Conservation (phyloP, 352 stramenopile species). For the Phytophthora boehmeriae region DNA sequence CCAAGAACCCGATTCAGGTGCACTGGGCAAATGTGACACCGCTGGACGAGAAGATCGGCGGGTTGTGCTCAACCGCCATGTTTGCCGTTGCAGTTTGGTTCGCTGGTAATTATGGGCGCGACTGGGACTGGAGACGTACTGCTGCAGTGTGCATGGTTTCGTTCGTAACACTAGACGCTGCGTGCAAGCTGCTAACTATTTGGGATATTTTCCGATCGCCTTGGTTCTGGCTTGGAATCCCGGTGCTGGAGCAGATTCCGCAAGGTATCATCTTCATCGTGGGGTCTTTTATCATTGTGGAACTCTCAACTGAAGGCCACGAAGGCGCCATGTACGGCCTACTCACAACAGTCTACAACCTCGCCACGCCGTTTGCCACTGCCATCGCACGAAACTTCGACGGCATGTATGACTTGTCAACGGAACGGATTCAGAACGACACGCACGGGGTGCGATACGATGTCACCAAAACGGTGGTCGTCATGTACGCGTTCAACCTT, state of each 20-base stretch:
- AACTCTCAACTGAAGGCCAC: constrained; percentile 59
- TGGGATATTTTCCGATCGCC: constrained; percentile 54
- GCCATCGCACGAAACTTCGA: constrained; percentile 51
- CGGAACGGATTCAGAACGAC: constrained; percentile 61
- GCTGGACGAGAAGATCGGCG: constrained; percentile 44
- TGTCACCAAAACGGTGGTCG: constrained; percentile 52
- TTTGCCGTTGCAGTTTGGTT: constrained; percentile 50
- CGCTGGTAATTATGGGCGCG: constrained; percentile 54
- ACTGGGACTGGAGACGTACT: constrained; percentile 63
- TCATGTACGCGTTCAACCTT: constrained; percentile 62
- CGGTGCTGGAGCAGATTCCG: constrained; percentile 53
- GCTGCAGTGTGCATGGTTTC: constrained; percentile 35
- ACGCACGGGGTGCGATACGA: constrained; percentile 45
- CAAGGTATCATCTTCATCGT: constrained; percentile 63
- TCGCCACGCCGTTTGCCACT: constrained; percentile 48
- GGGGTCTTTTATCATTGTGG: constrained; percentile 59
- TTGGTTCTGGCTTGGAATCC: constrained; percentile 61
- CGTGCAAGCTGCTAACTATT: constrained; percentile 47
- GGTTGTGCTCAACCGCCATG: constrained; percentile 34
- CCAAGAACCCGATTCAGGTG: constrained; percentile 44
- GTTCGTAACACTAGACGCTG: constrained; percentile 44
- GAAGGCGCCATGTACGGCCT: constrained; percentile 72
- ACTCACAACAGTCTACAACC: constrained; percentile 66
- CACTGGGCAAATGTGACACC: constrained; percentile 52
- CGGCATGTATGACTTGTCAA: constrained; percentile 46